phyloP scores from a whole-genome alignment of 371 early-diverging fungal genomes.

The Zychaea mexicana region DNA sequence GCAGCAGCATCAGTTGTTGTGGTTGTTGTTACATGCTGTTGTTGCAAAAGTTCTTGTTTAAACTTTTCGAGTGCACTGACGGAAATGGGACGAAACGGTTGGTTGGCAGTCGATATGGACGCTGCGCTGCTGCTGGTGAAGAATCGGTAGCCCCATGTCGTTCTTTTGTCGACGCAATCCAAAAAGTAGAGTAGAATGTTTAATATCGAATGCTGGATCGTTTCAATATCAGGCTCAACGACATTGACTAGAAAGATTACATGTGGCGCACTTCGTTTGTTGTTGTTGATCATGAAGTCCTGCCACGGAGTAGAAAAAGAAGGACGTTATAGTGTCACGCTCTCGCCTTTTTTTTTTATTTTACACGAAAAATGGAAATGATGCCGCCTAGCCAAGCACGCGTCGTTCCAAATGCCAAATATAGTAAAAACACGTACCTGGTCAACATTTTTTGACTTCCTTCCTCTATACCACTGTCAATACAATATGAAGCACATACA shows the following conservation, averaged over 20 bases:
- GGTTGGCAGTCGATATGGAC: not conserved
- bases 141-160: slow-evolving; percentile 17
- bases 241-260: slow-evolving; percentile 12
- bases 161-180: slow-evolving; percentile 8
- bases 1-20: not conserved
- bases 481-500: no score
- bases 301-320: not conserved
- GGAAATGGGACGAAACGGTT: slow-evolving; percentile 12
- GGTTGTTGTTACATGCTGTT: not conserved
- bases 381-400: no score
- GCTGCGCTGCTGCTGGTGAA: slow-evolving; percentile 3
- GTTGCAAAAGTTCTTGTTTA: not conserved
- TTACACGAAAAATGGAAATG: no score
- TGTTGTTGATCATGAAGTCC: not conserved
- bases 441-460: no score
- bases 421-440: no score
- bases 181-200: slow-evolving; percentile 12
- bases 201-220: slow-evolving; percentile 2
- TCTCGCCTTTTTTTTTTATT: no score
- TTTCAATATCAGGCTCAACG: not conserved
- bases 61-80: not conserved
- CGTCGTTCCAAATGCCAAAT: no score
- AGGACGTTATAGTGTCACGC: no score
- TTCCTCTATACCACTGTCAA: no score
- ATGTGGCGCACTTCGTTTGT: slow-evolving; percentile 13